Evolutionary conservation across 768 basidiomycete species (phyloP).

Genomic region (Leccinum subgranulosum): DNA sequence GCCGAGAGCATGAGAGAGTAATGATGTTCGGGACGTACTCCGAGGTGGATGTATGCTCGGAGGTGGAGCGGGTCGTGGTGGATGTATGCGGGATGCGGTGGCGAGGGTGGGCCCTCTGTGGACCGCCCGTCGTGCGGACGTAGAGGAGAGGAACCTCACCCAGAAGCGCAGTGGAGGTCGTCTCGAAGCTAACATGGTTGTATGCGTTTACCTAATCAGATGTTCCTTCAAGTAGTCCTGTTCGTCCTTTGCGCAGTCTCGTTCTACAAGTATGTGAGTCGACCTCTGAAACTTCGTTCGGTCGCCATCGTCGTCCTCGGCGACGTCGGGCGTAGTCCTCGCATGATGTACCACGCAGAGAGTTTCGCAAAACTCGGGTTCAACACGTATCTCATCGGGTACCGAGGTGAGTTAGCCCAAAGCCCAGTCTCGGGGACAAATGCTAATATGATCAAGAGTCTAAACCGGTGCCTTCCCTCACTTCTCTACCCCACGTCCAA

Average conservation of each 20-base stretch:
- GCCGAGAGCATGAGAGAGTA: not conserved
- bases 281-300: constrained; percentile 47
- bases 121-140: constrained; percentile 14
- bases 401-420: constrained; percentile 59
- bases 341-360: constrained; percentile 99
- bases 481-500: constrained; percentile 59
- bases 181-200: constrained; percentile 15
- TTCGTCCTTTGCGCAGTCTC: constrained; percentile 13
- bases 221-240: constrained; percentile 3
- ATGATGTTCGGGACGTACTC: constrained; percentile 24
- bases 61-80: constrained; percentile 5
- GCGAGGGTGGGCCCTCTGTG: constrained; percentile 33
- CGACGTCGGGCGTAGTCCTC: constrained; percentile 91
- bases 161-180: constrained; percentile 16
- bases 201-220: constrained; percentile 4
- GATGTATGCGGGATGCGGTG: constrained; percentile 30
- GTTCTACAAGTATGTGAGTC: constrained; percentile 16
- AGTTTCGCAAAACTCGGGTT: constrained; percentile 83
- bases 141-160: constrained; percentile 24
- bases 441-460: constrained; percentile 49
- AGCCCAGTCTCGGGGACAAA: not conserved
- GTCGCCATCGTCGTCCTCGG: constrained; percentile 92
- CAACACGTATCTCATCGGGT: constrained; percentile 79
- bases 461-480: constrained; percentile 69
- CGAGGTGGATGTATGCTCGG: constrained; percentile 21